Conservation (phyloP, 441 rosid species). For the Syzygium malaccense region DNA sequence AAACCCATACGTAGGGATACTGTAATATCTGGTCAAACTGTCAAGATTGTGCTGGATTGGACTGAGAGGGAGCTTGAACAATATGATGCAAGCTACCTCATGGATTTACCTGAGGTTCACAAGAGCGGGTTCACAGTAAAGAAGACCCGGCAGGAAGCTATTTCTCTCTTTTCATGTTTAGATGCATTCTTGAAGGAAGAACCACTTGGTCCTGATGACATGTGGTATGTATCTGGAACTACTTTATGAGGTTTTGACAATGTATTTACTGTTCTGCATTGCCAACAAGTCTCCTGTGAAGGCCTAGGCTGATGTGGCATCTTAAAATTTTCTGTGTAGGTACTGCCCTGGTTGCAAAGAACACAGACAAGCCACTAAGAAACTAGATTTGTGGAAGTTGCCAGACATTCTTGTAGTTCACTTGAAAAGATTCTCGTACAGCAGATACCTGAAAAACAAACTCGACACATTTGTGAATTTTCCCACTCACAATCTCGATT, state of each 20-base stretch:
- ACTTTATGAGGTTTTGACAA: background rate
- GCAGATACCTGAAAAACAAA: constrained; percentile 55
- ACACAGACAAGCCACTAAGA: constrained; percentile 67
- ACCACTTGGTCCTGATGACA: constrained; percentile 72
- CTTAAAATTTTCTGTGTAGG: constrained; percentile 25
- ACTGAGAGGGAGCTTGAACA: constrained; percentile 43
- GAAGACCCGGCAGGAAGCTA: constrained; percentile 49
- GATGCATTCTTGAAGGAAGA: constrained; percentile 69
- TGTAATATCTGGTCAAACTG: constrained; percentile 26
- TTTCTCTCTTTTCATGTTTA: constrained; percentile 56
- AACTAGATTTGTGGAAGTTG: constrained; percentile 71
- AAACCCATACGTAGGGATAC: constrained; percentile 46
- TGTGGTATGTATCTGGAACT: constrained; percentile 40
- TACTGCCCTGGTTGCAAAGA: constrained; percentile 63
- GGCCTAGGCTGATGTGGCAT: background rate
- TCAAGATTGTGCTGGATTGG: constrained; percentile 61
- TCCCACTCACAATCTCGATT: constrained; percentile 50
- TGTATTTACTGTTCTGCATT: background rate
- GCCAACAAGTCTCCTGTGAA: background rate
- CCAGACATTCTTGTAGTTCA: constrained; percentile 69
- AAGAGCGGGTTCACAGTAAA: constrained; percentile 35
- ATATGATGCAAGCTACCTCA: constrained; percentile 68
- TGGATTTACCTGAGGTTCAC: constrained; percentile 66
- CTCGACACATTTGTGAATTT: constrained; percentile 48
- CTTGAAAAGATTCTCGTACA: constrained; percentile 62